phyloP scores from a whole-genome alignment of 108 stramenopile species.

The Cyclotella baltica region DNA sequence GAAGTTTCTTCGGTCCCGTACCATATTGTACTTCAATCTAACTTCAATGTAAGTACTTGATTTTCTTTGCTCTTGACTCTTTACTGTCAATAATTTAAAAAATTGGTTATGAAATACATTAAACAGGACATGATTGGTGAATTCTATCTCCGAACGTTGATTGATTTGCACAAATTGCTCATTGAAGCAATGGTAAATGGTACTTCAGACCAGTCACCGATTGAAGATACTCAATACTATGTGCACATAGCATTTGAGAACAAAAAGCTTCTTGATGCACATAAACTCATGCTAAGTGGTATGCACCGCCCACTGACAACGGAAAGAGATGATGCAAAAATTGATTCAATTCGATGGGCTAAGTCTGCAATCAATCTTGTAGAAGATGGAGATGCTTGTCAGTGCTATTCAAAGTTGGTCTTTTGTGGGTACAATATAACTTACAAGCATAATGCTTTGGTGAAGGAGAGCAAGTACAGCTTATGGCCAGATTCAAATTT shows the following conservation, averaged over 20 bases:
- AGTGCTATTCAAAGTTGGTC: conserved; percentile 20
- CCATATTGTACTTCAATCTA: conserved; percentile 10
- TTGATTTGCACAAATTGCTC: not conserved
- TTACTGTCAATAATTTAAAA: not conserved
- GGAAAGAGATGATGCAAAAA: not conserved
- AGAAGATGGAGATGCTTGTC: conserved; percentile 2
- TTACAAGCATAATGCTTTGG: not conserved
- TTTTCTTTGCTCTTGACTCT: not conserved
- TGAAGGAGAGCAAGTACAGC: not conserved
- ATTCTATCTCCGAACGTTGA: conserved; percentile 5
- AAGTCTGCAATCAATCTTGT: not conserved
- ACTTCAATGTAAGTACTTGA: not conserved
- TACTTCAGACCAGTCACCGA: not conserved
- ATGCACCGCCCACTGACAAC: not conserved
- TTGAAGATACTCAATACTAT: conserved; percentile 4
- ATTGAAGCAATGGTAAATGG: not conserved
- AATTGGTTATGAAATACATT: not conserved
- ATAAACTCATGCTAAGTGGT: conserved; percentile 7
- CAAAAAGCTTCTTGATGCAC: conserved; percentile 1
- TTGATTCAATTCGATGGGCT: conserved; percentile 2
- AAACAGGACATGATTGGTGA: conserved; percentile 16
- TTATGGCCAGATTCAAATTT: not conserved
- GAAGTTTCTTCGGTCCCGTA: not conserved
- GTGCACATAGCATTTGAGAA: conserved; percentile 1
- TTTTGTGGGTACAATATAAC: conserved; percentile 27